Evolutionary conservation across 257 asterid species (phyloP).

Genomic region (Cynanchum wilfordii): DNA sequence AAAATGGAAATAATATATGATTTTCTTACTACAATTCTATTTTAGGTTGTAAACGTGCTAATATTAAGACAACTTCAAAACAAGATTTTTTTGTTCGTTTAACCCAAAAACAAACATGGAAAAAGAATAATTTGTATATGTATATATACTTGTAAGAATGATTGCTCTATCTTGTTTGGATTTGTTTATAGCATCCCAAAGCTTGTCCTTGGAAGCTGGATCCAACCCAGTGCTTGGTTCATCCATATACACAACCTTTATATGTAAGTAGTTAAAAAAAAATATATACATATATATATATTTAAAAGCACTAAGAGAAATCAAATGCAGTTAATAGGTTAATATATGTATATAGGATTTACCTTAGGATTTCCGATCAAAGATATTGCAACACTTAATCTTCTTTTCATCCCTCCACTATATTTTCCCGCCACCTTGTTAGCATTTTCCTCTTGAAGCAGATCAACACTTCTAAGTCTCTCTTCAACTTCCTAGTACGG

Average conservation of each 20-base stretch:
- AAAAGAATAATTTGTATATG: conserved; percentile 39
- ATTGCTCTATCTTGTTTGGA: conserved; percentile 90
- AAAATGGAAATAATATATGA: background rate
- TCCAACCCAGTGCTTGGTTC: conserved; percentile 97
- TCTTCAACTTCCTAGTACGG: conserved; percentile 72
- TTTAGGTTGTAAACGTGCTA: background rate
- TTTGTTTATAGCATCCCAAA: conserved; percentile 82
- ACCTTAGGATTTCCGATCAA: conserved; percentile 94
- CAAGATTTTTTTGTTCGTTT: background rate
- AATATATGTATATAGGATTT: conserved; percentile 4
- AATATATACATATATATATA: background rate
- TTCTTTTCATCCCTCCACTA: conserved; percentile 99
- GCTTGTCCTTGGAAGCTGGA: conserved; percentile 82
- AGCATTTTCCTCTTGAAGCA: conserved; percentile 78
- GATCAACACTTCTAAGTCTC: conserved; percentile 75
- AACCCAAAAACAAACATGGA: background rate
- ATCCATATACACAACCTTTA: conserved; percentile 89
- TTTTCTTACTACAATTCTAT: background rate
- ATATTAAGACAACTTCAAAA: no score
- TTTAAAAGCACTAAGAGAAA: background rate
- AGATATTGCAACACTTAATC: conserved; percentile 96
- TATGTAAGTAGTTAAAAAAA: no score
- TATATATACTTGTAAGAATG: conserved; percentile 83
- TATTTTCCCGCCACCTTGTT: conserved; percentile 71
- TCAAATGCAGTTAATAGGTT: background rate